Percentiles rank a stretch among this genome's conserved stretches.
These are phyloP conservation scores for Eucalyptus sp. DNA, from an alignment of 345 rosid species.

Conservation along the genomic window DNA sequence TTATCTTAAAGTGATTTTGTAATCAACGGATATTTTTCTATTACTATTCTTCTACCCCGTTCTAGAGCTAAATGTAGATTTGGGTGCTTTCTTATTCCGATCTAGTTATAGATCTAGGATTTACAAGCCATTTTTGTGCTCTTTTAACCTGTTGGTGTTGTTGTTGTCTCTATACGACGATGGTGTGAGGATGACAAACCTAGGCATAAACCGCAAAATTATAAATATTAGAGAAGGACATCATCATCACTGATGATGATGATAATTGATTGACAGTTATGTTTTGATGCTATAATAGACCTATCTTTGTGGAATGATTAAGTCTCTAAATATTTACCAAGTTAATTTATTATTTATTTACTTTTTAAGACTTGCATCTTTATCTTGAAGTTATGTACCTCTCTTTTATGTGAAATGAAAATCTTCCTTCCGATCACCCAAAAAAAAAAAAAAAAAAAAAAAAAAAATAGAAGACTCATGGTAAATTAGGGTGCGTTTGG, in stretches of 20 bases:
- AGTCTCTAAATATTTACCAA: no score
- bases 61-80: neutral
- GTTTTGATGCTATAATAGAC: no score
- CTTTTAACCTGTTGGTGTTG: neutral
- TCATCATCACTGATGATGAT: no score
- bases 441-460: no score
- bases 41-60: neutral
- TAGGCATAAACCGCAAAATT: neutral
- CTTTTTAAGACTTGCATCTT: neutral
- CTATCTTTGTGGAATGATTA: neutral
- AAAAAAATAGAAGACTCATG: no score
- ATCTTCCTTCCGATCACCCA: neutral
- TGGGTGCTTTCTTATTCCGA: neutral
- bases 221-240: no score
- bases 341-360: no score
- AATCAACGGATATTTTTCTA: no score
- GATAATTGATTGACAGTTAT: no score
- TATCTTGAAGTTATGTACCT: neutral
- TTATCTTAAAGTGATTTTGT: neutral
- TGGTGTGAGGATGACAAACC: neutral
- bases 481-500: fast-evolving
- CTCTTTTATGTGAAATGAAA: neutral
- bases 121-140: no score
- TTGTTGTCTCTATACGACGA: no score
- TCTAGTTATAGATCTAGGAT: no score